Evolutionary conservation across 2,329 filamentous ascomycete genomes (phyloP).

Genomic region (Acrocalymma vagum): DNA sequence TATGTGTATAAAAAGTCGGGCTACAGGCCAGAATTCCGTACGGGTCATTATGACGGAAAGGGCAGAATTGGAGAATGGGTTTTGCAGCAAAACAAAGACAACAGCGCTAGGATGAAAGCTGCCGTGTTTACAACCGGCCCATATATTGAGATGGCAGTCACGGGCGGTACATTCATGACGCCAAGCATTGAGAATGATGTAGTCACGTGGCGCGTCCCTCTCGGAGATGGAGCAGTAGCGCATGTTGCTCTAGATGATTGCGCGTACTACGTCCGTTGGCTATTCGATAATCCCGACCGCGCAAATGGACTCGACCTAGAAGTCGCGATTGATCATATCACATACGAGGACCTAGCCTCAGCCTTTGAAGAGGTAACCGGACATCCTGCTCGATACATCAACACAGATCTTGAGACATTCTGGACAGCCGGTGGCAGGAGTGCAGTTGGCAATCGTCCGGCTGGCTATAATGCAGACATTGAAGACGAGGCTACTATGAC

Average conservation of each 20-base stretch:
- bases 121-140: constrained; percentile 39
- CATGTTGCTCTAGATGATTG: constrained; percentile 35
- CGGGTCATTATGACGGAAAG: constrained; percentile 59
- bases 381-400: constrained; percentile 33
- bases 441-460: constrained; percentile 44
- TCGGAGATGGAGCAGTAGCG: constrained; percentile 25
- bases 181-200: constrained; percentile 26
- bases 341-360: constrained; percentile 36
- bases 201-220: constrained; percentile 30
- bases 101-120: constrained; percentile 32
- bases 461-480: constrained; percentile 38
- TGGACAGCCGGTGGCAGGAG: neutral
- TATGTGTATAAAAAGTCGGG: constrained; percentile 58
- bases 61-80: constrained; percentile 39
- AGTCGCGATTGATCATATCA: constrained; percentile 35
- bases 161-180: constrained; percentile 23
- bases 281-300: constrained; percentile 33
- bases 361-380: constrained; percentile 44
- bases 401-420: constrained; percentile 26
- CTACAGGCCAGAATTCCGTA: constrained; percentile 55
- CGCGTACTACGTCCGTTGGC: constrained; percentile 36
- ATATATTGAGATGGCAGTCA: constrained; percentile 37
- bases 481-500: constrained; percentile 48
- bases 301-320: constrained; percentile 36
- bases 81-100: constrained; percentile 4